Percentiles rank a stretch among this genome's conserved stretches.
Conservation (phyloP, 2,329 filamentous ascomycete species). For the Ophiocordyceps australis region DNA sequence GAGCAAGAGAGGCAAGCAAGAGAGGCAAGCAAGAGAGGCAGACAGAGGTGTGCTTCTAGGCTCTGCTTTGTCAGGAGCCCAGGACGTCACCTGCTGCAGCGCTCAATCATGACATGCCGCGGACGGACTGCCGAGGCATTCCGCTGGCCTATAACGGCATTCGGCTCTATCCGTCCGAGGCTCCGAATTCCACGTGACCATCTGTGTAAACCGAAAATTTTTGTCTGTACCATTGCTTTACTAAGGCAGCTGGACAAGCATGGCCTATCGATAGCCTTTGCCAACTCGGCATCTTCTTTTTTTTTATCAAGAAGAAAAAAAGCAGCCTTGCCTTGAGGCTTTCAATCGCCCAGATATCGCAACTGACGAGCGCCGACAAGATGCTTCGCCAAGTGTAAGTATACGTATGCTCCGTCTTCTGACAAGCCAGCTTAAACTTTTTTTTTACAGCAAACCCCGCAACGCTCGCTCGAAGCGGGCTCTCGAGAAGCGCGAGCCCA, state of each 20-base stretch:
- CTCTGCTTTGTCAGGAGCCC: conserved; percentile 3
- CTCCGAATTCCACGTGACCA: too few species aligned
- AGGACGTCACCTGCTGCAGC: too few species aligned
- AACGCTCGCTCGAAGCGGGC: conserved; percentile 85
- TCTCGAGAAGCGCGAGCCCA: conserved; percentile 82
- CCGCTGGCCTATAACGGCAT: too few species aligned
- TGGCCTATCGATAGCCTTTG: too few species aligned
- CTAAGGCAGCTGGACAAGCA: too few species aligned
- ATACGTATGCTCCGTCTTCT: too few species aligned
- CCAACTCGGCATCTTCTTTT: conserved; percentile 15
- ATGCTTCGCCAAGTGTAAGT: conserved; percentile 33
- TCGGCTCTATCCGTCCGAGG: too few species aligned
- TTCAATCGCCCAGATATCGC: conserved; percentile 1
- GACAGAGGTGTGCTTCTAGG: neutral
- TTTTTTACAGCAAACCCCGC: conserved; percentile 36
- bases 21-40: too few species aligned
- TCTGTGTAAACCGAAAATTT: too few species aligned
- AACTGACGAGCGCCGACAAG: conserved; percentile 5
- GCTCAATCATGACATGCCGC: conserved; percentile 4
- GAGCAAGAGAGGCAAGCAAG: neutral
- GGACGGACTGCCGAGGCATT: conserved; percentile 6
- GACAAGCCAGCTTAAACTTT: too few species aligned
- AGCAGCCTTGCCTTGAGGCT: neutral
- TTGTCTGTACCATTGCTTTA: too few species aligned
- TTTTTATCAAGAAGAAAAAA: conserved; percentile 5